Evolutionary conservation across 2,329 filamentous ascomycete species (phyloP), one percentile per base, ranked within the genome.

Genomic region (Neonectria sp.): DNA sequence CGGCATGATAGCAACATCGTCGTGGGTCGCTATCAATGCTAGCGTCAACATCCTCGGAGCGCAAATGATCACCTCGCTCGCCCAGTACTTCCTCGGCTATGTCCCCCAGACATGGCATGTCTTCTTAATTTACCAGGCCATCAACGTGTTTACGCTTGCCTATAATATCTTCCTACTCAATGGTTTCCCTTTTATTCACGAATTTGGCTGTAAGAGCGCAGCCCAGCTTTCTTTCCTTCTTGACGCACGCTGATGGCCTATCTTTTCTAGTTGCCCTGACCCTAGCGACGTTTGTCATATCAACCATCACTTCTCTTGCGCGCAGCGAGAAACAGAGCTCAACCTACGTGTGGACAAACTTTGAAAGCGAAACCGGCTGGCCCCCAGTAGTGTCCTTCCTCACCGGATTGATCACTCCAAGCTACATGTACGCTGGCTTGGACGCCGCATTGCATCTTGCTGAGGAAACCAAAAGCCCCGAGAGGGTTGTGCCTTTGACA

Each of bases 391-490:
- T 58, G 27, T 43, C 48, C n/a, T 58, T 58, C 25, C 27, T 58
- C 4, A 58, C 48, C 24, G 55, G 40, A 9, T 27, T 58, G 4
- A 24, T 15, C 4, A 43, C 55, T 5, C 55, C 56, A 9, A 46
- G 51, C 0, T 31, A 51, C 7, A 31, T 46, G 4, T 60, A 51
- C 31, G 51, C 45, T 35, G 45, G 31, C 4, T 37, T 51, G 6
- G 56, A 60, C 9, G 56, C 45, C n/a, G 56, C 56, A 4, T 35
- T 60, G 29, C 56, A 60, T 21, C 56, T 60, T 21, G 31, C 51
- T 3, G 56, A 60, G 21, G 56, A 60, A 21, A 46, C 51, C 8
- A 51, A 60, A 12, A 21, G 51, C 24, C 45, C 56, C 3, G 11
- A n/a, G 40, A 60, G 51, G 29, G 56, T 60, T 3, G 56, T 60